Conservation (phyloP, 768 basidiomycete genomes). For the Hydnum rufescens region DNA sequence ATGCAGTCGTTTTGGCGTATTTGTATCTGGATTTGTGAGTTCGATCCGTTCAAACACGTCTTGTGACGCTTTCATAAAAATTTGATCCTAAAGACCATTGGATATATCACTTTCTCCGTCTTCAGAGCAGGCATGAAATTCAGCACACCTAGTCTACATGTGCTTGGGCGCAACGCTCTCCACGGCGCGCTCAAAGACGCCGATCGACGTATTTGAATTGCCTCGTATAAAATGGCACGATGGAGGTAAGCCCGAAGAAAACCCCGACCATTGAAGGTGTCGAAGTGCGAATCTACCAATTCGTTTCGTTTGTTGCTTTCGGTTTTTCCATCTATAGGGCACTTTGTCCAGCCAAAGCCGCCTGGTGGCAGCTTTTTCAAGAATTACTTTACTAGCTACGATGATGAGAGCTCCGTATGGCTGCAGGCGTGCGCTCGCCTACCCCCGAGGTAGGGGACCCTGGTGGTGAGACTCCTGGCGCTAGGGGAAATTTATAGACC, state of each 20-base stretch:
- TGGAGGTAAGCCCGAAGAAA: conserved; percentile 35
- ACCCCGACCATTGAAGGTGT: not conserved
- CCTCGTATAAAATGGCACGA: conserved; percentile 55
- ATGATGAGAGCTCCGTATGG: not conserved
- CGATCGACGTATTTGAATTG: conserved; percentile 35
- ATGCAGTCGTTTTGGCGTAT: conserved; percentile 46
- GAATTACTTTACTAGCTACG: conserved; percentile 25
- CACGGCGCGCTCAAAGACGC: conserved; percentile 42
- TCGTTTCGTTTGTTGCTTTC: too few species aligned
- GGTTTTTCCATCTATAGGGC: conserved; percentile 34
- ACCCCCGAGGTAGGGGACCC: too few species aligned
- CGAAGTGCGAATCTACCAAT: not conserved
- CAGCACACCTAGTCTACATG: conserved; percentile 55
- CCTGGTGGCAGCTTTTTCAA: conserved; percentile 62
- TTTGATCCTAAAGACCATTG: not conserved
- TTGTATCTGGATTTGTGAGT: conserved; percentile 44
- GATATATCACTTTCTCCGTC: conserved; percentile 15
- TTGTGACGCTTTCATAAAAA: conserved; percentile 16
- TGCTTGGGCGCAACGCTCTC: conserved; percentile 58
- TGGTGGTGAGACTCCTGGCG: too few species aligned
- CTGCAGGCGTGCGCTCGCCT: not conserved
- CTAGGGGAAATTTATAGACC: too few species aligned
- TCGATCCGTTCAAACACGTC: conserved; percentile 18
- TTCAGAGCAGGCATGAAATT: conserved; percentile 21
- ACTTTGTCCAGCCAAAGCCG: conserved; percentile 59